Conservation (phyloP, 2,329 filamentous ascomycete species). For the Calonectria pseudoturangicola region DNA sequence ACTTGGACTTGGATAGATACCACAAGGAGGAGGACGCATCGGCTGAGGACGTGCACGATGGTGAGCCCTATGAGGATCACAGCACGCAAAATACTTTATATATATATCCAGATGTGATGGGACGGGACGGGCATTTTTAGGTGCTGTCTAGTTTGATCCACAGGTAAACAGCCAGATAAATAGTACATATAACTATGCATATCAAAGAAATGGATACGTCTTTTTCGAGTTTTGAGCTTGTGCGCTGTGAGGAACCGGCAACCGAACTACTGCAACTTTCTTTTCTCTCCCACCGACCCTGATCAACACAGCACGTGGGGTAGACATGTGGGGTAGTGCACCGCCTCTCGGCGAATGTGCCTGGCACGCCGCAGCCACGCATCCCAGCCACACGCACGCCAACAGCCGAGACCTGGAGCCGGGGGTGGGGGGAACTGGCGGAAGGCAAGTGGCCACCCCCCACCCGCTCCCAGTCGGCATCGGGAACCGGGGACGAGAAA, state of each 20-base stretch:
- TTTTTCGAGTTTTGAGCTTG: not conserved
- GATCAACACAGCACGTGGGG: not conserved
- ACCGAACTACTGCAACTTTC: not conserved
- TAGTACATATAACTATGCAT: not conserved
- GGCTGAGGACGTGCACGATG: not conserved
- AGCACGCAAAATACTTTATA: constrained; percentile 17
- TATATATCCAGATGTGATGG: constrained; percentile 6
- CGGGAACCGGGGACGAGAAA: constrained; percentile 41
- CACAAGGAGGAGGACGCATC: constrained; percentile 5
- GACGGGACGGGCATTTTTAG: constrained; percentile 3
- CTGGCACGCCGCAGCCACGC: constrained; percentile 38
- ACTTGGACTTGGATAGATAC: constrained; percentile 22
- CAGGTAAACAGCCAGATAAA: constrained; percentile 1
- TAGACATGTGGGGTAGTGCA: constrained; percentile 30
- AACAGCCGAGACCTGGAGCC: constrained; percentile 54
- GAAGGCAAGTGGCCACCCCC: constrained; percentile 35
- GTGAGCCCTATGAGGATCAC: constrained; percentile 16
- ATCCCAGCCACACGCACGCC: constrained; percentile 34
- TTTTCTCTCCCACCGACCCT: not conserved
- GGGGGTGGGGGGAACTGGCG: constrained; percentile 33
- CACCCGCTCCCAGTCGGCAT: constrained; percentile 45
- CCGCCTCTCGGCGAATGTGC: constrained; percentile 32
- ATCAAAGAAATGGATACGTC: not conserved
- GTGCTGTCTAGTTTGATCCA: not conserved
- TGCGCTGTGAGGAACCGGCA: not conserved